Evolutionary conservation across 2,329 filamentous ascomycete genomes (phyloP).

Genomic region (Colletotrichum sp.): DNA sequence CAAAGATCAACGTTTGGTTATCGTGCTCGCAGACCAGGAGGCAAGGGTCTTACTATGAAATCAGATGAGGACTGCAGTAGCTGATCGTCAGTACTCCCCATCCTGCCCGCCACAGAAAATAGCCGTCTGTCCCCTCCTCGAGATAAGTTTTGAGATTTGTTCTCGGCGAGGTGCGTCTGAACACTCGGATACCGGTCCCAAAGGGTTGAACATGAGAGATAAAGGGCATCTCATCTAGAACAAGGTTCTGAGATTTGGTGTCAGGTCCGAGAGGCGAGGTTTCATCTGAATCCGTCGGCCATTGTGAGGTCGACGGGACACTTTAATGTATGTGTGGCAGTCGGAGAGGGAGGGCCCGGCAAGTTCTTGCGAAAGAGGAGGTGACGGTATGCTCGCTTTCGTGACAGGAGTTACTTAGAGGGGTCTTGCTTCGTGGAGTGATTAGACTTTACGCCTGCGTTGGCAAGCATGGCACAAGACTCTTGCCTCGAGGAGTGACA

Average conservation of each 20-base stretch:
- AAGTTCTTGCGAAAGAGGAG: background rate
- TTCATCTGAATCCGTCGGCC: constrained; percentile 1
- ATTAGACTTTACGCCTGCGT: background rate
- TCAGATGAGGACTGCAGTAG: background rate
- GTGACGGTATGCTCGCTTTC: background rate
- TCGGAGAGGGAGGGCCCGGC: background rate
- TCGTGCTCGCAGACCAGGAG: background rate
- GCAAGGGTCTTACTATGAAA: background rate
- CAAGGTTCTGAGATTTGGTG: background rate
- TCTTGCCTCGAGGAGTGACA: background rate
- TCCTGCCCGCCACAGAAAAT: background rate
- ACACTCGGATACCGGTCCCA: background rate
- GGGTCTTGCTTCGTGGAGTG: background rate
- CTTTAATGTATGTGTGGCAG: background rate
- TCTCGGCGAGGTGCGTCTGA: background rate
- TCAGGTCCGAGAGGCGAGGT: background rate
- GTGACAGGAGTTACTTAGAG: background rate
- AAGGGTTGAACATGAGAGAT: background rate
- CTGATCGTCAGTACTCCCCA: background rate
- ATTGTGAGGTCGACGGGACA: background rate
- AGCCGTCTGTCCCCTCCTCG: background rate
- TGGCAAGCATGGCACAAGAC: background rate
- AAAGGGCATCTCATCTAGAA: background rate
- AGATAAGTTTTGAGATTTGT: background rate
- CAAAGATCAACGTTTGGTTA: background rate